phyloP scores from a whole-genome alignment of 306 rosid species.

The Castanospermum australe region DNA sequence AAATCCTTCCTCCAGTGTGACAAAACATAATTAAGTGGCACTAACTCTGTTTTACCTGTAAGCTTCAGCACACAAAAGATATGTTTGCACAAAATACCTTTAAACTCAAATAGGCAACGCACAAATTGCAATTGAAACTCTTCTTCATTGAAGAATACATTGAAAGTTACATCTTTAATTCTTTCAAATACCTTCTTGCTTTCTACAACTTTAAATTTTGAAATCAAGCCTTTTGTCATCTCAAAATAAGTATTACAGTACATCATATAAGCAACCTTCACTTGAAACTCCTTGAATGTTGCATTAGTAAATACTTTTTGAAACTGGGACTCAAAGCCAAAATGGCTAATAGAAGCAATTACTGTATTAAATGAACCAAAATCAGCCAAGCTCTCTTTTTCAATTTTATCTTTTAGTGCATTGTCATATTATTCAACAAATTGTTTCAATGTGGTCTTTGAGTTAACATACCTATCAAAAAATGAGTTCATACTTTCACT shows the following conservation, averaged over 20 bases:
- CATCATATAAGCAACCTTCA: neutral
- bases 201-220: neutral
- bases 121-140: neutral
- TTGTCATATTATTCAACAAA: neutral
- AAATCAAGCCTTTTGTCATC: neutral
- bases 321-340: neutral
- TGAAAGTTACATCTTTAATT: neutral
- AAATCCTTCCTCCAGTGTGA: neutral
- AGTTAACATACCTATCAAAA: neutral
- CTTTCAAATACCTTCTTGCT: neutral
- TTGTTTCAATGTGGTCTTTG: neutral
- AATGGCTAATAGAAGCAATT: neutral
- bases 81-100: neutral
- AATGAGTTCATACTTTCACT: neutral
- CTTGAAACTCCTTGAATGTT: neutral
- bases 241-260: neutral
- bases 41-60: neutral
- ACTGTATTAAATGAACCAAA: neutral
- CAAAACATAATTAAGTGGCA: neutral
- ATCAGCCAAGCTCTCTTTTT: neutral
- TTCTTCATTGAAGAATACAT: neutral
- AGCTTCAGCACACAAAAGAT: neutral
- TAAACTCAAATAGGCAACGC: neutral
- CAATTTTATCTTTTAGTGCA: neutral
- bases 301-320: neutral